Base-by-base conservation (phyloP, 805 yeast species). In the Deakozyma indianensis region DNA sequence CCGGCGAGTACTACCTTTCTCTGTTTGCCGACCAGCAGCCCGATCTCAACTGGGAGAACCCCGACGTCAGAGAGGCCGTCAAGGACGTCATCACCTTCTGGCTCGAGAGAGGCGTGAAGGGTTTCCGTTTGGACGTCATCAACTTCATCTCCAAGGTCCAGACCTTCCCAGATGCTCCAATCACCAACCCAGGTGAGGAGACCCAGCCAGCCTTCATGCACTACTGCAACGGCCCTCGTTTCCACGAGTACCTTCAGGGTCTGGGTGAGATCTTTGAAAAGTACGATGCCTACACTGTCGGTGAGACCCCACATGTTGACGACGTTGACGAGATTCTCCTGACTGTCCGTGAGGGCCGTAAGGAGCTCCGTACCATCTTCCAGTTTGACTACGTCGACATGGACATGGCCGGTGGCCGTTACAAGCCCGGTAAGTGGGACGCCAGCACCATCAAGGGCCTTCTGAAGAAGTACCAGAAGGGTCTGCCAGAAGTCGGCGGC, bases 11-110 rank as follows among this genome's bases (percentile, higher is more conserved):
- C 62, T 76, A 75, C 58, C 60, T 76, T 51, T 70, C 67, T 45
- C 61, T 75, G 47, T 76, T 74, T 59, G 77, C 78, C 14, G 60
- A 59, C 43, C 55, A 69, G 24, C 81, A 76, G 59, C 80, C 80
- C 15, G 81, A 76, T 54, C 63, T 76, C 53, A 76, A 75, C 60
- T 76, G 80, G 82, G 80, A 75, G 51, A 74, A 68, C 53, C 51
- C 66, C 48, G 43, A 20, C 22, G 41, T 43, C 15, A 24, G 45
- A 5, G 47, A 42, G 44, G 41, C 32, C 2, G 54, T 74, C 47
- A 70, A 71, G 58, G 63, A 71, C 22, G 74, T 77, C 3, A 59
- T 74, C 50, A 63, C 61, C 32, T 75, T 66, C 57, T 75, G 80
- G 80, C 67, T 67, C 47, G 67, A 71, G 45, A 67, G 70, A 50